Evolutionary conservation across 2,329 filamentous ascomycete species (phyloP), one percentile per base, ranked within the genome.

Genomic region (Talaromyces albobiverticillius): DNA sequence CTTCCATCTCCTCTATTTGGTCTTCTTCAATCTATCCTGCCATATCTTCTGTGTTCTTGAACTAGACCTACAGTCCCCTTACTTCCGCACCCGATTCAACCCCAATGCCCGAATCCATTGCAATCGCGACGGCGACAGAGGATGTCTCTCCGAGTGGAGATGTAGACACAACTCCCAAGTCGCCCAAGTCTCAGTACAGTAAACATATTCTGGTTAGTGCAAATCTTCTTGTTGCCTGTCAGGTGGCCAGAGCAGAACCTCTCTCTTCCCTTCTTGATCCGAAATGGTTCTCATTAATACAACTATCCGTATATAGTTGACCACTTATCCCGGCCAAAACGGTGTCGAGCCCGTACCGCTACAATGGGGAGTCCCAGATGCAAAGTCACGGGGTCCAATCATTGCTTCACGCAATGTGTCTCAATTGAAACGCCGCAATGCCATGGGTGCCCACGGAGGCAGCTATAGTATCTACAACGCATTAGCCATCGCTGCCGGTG

Each of bases 391-490:
- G 71, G 94, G 93, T 1, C 93, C 93, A 4, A 89, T 97, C 47
- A 87, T 96, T 49, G 93, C 96, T 41, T 94, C 61, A 13, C 61
- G 64, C 20, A 69, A 64, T 32, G 62, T 61, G 8, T 64, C 65
- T 22, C 51, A 64, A 34, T 40, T 68, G n/a, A 67, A 72, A 60
- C 66, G 67, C 46, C 60, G 65, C 48, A 73, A 67, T 78, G 82
- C 83, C 43, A 83, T 87, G 66, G 84, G 83, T 64, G 86, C 84
- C 55, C 86, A 89, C 62, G 93, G 94, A 59, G 93, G 94, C 54
- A 96, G 91, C 4, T 97, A 99, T 71, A 91, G 90, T 58, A 93
- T 96, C 60, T 97, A 97, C 76, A 91, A 95, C 68, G 93, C 93
- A 20, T 81, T 97, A 25, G 93, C 93, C 11, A 86, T 97, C 60